Evolutionary conservation across 352 stramenopile genomes (phyloP).

Genomic region (Globisporangium iwayamae): DNA sequence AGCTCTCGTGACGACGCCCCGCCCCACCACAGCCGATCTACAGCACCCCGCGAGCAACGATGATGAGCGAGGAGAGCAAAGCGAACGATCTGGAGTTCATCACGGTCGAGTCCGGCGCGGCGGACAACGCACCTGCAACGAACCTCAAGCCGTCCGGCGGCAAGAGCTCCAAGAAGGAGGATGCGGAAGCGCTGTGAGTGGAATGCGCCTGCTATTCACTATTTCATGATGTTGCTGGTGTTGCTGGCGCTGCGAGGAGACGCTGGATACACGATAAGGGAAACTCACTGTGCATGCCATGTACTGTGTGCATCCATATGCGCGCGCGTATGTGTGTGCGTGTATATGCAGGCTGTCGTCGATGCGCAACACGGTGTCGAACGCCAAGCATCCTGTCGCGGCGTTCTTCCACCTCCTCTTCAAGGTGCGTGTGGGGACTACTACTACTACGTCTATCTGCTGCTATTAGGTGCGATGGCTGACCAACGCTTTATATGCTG

Average conservation of each 20-base stretch:
- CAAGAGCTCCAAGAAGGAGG: conserved; percentile 26
- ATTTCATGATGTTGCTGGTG: neutral
- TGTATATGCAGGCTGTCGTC: conserved; percentile 46
- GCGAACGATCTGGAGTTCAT: conserved; percentile 78
- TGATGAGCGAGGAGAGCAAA: conserved; percentile 70
- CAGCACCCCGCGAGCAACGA: conserved; percentile 10
- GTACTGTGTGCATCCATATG: neutral
- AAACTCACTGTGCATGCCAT: neutral
- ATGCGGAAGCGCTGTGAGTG: conserved; percentile 62
- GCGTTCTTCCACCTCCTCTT: conserved; percentile 97
- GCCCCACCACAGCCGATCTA: neutral
- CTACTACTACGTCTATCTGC: neutral
- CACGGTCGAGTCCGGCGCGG: conserved; percentile 37
- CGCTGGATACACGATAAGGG: neutral
- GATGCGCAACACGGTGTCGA: conserved; percentile 62
- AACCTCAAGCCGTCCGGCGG: conserved; percentile 18
- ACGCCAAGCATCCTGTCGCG: conserved; percentile 91
- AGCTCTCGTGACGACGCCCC: neutral
- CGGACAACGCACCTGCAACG: conserved; percentile 5
- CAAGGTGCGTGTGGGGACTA: conserved; percentile 60
- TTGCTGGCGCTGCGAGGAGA: neutral
- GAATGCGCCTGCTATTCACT: neutral
- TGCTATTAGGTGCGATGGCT: neutral
- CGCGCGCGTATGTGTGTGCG: neutral
- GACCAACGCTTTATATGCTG: neutral